phyloP scores from a whole-genome alignment of 2,329 filamentous ascomycete genomes.

The Cladosporium sp. region DNA sequence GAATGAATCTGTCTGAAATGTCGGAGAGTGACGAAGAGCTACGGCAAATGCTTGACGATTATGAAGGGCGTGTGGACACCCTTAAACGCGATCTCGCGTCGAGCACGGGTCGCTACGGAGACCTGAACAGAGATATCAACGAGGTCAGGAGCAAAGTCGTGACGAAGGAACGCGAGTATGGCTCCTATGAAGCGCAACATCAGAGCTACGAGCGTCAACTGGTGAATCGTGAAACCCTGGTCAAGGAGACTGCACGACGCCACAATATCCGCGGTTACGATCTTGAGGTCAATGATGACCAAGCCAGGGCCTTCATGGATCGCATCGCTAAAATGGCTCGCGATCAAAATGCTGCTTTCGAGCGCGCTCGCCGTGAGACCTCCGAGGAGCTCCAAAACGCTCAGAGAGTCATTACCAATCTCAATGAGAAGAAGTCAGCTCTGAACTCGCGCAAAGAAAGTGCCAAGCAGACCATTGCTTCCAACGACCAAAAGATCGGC shows the following conservation, averaged over 20 bases:
- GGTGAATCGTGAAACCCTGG: constrained; percentile 61
- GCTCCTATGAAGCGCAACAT: constrained; percentile 78
- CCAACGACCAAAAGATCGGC: constrained; percentile 65
- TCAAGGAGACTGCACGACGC: constrained; percentile 68
- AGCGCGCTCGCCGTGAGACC: constrained; percentile 66
- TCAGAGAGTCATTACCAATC: constrained; percentile 63
- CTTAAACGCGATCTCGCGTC: constrained; percentile 57
- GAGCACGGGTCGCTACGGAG: constrained; percentile 58
- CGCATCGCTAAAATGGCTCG: constrained; percentile 66
- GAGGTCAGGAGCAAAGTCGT: constrained; percentile 37
- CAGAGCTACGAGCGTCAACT: constrained; percentile 79
- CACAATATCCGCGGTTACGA: constrained; percentile 84
- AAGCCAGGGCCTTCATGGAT: constrained; percentile 70
- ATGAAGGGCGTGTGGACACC: constrained; percentile 62
- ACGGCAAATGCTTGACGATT: constrained; percentile 64
- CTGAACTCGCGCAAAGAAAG: constrained; percentile 68
- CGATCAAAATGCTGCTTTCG: constrained; percentile 74
- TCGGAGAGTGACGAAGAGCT: constrained; percentile 72
- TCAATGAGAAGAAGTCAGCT: constrained; percentile 67
- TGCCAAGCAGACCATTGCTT: constrained; percentile 64
- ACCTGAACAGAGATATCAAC: constrained; percentile 52
- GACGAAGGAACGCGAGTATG: constrained; percentile 55
- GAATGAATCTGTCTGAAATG: constrained; percentile 67
- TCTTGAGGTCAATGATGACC: constrained; percentile 64
- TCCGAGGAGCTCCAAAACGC: constrained; percentile 67